Base-by-base conservation (phyloP, 2,329 filamentous ascomycete species). In the Aurifilum marmelostoma region DNA sequence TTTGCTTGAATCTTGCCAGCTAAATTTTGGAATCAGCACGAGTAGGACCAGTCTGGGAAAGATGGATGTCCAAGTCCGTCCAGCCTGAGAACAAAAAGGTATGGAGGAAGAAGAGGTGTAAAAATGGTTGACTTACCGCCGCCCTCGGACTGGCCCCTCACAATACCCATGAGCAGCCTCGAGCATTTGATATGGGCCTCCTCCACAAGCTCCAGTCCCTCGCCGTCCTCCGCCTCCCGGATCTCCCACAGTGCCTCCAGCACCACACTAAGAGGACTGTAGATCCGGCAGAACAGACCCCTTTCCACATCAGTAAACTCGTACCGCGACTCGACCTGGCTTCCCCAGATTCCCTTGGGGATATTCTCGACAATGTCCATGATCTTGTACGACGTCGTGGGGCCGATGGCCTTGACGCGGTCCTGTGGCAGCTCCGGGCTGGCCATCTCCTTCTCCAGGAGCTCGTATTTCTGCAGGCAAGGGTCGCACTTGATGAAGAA, bases 231-330 rank as follows among this genome's bases (percentile, higher is more conserved):
- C 2, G 69, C 79, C 47, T 75, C 73, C 58, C 79, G 74, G 39
- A 77, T 73, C 71, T 80, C 76, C 86, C 86, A 88, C 21, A 80
- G 74, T 21, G 85, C 86, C 75, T 88, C 86, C 80, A 88, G 83
- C 2, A 83, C 76, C 43, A 86, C 78, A 59, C 79, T 81, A 75
- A 88, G 73, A 27, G 86, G 85, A 54, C 83, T 84, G 58, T 78
- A 79, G 66, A 87, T 83, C 12, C 85, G 77, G 56, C 85, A 83
- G 74, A 86, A 87, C 8, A 85, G 73, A 24, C 86, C 86, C 37
- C 76, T 79, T n/a, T 78, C 77, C 24, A 84, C 77, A 71, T 86
- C 77, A 24, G 84, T 82, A 70, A 88, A 84, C 76, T 88, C 85
- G 74, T 86, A 85, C 7, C 76, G 82, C 77, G 85, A 87, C 65